Evolutionary conservation across 164 flowering plant species (phyloP), one percentile per base, ranked within the genome.

Genomic region (Macadamia integrifolia): DNA sequence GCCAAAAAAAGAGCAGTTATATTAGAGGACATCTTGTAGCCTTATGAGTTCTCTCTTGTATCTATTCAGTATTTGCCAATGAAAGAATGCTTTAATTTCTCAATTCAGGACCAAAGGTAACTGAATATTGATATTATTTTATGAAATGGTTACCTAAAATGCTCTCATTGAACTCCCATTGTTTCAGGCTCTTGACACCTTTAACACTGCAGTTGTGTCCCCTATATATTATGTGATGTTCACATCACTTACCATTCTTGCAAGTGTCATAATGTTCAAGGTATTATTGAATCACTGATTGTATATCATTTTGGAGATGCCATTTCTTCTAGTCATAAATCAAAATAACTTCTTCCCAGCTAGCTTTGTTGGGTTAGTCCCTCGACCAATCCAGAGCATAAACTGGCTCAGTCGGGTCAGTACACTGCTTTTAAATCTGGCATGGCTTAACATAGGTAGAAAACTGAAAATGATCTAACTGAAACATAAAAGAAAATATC

Each of bases 261-360:
- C 97, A 69, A 91, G 97, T 72, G 90, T 86, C 63, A 89, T 89
- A 64, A 89, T 91, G 95, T 91, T 89, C 78, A 91, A 89, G 97
- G 97, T 91, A 83, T 55, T 58, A 13, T 15, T 31, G 57, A 43
- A 43, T 58, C 35, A 65, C 62, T 15, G 28, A 58, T 30, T 29
- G 50, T 7, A 58, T 58, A 13, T 56, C 58, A 35, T 13, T n/a
- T 32, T 60, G 62, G 62, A 12, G 6, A 12, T 60, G 44, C 17
- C 43, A 60, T 60, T 58, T 60, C 7, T 60, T 60, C 7, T 60
- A 10, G 32, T 9, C 40, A 58, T 57, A 18, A 0, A 18, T 18
- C 23, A 23, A 23, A 18, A 10, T 23, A 18, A 1, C 30, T 18
- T 57, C 11, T 57, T 18, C 18, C 6, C 9, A 7, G 2, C 1